Base-by-base conservation (phyloP, 2,329 filamentous ascomycete genomes). In the Pyrenophora seminiperda region DNA sequence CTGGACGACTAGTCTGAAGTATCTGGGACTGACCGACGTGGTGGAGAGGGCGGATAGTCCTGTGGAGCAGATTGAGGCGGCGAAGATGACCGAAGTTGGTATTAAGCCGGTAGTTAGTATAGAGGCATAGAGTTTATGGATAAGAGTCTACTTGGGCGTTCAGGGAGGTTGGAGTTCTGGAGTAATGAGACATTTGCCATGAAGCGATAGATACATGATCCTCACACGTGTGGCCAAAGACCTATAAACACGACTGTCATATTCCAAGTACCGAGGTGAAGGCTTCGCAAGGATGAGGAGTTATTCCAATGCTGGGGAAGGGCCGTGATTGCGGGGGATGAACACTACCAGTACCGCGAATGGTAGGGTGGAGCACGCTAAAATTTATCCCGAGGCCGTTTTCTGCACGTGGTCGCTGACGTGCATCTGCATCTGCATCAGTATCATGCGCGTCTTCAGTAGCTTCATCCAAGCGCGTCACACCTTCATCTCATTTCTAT, bases 1-100 rank as follows among this genome's bases (percentile, higher is more conserved):
- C 7, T 73, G 70, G 71, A 81, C 73, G 3, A 59, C 60, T 4
- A 70, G 65, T 38, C 22, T 72, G 52, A 67, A 66, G 50, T 72
- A 70, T 45, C 49, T 71, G 32, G 59, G 62, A 2, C 41, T 72
- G 44, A 71, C 70, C 0, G 70, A 72, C 53, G 62, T 70, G 5
- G 58, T 67, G n/a, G 66, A 70, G 32, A 53, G 58, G n/a, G 53
- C 50, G 2, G 59, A 61, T 17, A 56, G 50, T 7, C 44, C 56
- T 11, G 19, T 56, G 11, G 41, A 61, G 22, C 53, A 54, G 40
- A 30, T 50, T 1, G 61, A 62, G 37, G 54, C 52, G 20, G 53
- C 63, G 4, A 59, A 57, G 51, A 59, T 71, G 38, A 54, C 53
- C 1, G 66, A 70, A 14, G 63, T 72, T 3, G 67, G 66, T 0